phyloP scores from a whole-genome alignment of 2,329 filamentous ascomycete species.

The Domatiomyces catenatus region DNA sequence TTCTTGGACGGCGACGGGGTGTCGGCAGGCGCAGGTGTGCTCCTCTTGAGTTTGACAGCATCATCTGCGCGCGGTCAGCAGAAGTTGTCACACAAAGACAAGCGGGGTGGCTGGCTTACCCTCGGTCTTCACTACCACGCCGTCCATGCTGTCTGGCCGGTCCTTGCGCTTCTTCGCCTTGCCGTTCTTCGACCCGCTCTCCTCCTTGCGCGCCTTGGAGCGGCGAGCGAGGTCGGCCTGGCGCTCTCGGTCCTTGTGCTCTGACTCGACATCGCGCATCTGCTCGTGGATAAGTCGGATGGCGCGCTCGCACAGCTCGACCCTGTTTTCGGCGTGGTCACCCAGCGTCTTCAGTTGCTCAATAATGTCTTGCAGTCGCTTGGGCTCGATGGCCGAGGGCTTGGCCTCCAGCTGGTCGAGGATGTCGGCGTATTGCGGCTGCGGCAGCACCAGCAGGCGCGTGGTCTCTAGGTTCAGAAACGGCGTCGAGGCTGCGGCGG shows the following conservation, averaged over 20 bases:
- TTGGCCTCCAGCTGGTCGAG: constrained; percentile 39
- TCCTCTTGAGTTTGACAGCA: constrained; percentile 7
- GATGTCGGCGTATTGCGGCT: constrained; percentile 41
- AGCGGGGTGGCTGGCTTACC: constrained; percentile 32
- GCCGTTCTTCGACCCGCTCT: constrained; percentile 32
- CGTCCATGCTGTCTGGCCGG: constrained; percentile 39
- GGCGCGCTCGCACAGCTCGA: constrained; percentile 42
- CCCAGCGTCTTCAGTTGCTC: constrained; percentile 41
- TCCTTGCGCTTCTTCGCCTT: constrained; percentile 74
- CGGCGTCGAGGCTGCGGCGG: constrained; percentile 24
- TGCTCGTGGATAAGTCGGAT: constrained; percentile 44
- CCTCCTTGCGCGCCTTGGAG: constrained; percentile 31
- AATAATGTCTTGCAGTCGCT: constrained; percentile 34
- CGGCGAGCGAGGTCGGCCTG: constrained; percentile 32
- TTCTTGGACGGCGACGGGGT: constrained; percentile 18
- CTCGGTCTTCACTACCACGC: constrained; percentile 40
- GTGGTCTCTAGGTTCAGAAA: constrained; percentile 41
- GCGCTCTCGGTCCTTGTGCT: constrained; percentile 36
- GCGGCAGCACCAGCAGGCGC: constrained; percentile 32
- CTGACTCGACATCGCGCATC: constrained; percentile 41
- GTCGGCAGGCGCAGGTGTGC: constrained; percentile 13
- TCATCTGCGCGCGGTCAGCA: constrained; percentile 10
- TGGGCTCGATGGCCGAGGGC: constrained; percentile 33
- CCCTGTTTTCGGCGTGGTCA: constrained; percentile 41
- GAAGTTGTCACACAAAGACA: too few species aligned